Base-by-base conservation (phyloP, 495 filamentous ascomycete genomes). In the Penicillium desertorum region DNA sequence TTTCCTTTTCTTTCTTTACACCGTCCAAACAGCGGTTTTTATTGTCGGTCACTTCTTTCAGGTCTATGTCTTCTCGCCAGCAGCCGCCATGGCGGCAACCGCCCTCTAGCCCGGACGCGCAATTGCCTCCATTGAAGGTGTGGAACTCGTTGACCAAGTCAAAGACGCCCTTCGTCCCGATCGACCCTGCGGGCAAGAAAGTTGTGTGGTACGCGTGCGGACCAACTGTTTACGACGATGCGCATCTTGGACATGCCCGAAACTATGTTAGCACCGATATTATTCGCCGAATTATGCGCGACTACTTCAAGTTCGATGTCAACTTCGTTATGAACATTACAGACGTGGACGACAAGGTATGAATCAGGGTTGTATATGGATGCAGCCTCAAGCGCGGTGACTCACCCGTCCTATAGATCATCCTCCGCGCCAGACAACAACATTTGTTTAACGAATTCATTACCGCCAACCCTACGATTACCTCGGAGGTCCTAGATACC, bases 191-290 rank as follows among this genome's bases (percentile, higher is more conserved):
- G 11, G 80, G 77, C 1, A 88, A 83, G 53, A 87, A 87, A 61
- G 82, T 96, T 2, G 87, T 83, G 4, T 96, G 92, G 91, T 96
- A 96, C 74, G 87, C 83, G 43, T 96, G 91, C 76, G 91, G 93
- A 1, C 93, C 93, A 46, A 98, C 93, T 10, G 91, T 95, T 17
- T 98, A 96, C 69, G 92, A 96, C 68, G 87, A 91, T 73, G 82
- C 88, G 56, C 91, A 96, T 82, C 72, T 96, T 39, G 93, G 92
- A 22, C 92, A 96, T 74, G 91, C 90, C 11, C 79, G 92, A 51
- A 98, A 96, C 75, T 97, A 96, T 87, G 89, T 96, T 51, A 88
- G 84, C 30, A 95, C 90, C 16, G 94, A 98, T 72, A 94, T 98
- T 45, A 85, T 98, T 58, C 83, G 92, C 37, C 82, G 94, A 63